Evolutionary conservation across 2,329 filamentous ascomycete genomes (phyloP).

Genomic region (Fusarium albosuccineum): DNA sequence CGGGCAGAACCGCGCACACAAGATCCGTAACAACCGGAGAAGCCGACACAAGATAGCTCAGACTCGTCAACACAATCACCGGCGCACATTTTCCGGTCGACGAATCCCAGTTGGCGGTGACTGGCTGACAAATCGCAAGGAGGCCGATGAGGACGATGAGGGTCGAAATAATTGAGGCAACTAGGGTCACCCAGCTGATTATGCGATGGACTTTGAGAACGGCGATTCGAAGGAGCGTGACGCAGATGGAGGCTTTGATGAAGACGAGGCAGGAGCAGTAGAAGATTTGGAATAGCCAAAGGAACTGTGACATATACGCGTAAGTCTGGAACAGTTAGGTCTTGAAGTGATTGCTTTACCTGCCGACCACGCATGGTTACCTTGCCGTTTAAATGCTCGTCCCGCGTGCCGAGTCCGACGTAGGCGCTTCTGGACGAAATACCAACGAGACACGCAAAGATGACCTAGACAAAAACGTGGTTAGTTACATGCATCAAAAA

Average conservation of each 20-base stretch:
- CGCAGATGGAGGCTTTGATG: conserved; percentile 19
- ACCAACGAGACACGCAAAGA: conserved; percentile 1
- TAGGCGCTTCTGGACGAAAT: neutral
- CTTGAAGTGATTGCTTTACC: neutral
- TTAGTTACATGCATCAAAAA: neutral
- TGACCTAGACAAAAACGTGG: neutral
- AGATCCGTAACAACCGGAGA: conserved; percentile 1
- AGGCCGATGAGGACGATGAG: conserved; percentile 11
- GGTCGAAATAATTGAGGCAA: neutral
- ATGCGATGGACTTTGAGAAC: conserved; percentile 5
- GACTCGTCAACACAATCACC: conserved; percentile 7
- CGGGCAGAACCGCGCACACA: conserved; percentile 9
- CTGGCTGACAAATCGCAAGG: conserved; percentile 4
- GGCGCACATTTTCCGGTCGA: conserved; percentile 3
- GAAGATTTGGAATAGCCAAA: conserved; percentile 10
- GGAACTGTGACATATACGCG: neutral
- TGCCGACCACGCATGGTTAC: conserved; percentile 4
- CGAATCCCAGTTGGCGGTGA: conserved; percentile 3
- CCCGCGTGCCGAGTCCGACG: conserved; percentile 4
- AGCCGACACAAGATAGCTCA: conserved; percentile 14
- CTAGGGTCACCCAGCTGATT: conserved; percentile 6
- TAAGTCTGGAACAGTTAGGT: too few relatives aligned
- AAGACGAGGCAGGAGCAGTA: conserved; percentile 16
- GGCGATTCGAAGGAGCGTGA: conserved; percentile 19
- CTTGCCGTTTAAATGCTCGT: neutral